These are phyloP conservation scores for Sideroxylon spinosum DNA, from an alignment of 179 eudicot species.

Conservation along the genomic window DNA sequence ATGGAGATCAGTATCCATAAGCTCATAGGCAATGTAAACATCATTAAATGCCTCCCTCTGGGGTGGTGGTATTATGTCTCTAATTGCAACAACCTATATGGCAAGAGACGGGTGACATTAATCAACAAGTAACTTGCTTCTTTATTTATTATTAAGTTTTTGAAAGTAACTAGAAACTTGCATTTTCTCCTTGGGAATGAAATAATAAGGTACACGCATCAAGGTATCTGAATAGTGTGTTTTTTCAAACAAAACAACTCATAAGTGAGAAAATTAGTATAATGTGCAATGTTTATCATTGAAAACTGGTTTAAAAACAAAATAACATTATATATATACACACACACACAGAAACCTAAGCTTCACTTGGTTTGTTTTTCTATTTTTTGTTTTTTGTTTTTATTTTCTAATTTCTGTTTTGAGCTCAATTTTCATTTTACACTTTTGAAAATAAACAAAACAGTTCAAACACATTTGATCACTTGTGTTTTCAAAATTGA, in stretches of 20 bases:
- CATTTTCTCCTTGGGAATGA: not conserved
- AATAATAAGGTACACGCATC: not conserved
- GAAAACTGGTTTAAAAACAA: no score
- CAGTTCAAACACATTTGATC: no score
- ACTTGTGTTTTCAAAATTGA: no score
- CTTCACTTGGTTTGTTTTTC: no score
- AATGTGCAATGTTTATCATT: not conserved
- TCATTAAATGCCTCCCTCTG: conserved; percentile 69
- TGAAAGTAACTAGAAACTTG: no score
- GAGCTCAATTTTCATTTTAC: no score
- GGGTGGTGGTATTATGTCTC: conserved; percentile 44
- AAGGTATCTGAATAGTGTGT: not conserved
- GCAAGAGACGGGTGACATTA: not conserved
- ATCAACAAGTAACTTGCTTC: not conserved
- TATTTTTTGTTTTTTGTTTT: no score
- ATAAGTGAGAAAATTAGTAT: not conserved
- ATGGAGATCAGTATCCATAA: conserved; percentile 95
- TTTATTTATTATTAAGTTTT: no score
- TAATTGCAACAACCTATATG: not conserved
- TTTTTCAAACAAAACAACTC: not conserved
- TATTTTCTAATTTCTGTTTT: no score
- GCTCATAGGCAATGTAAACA: conserved; percentile 85
- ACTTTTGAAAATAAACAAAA: no score
- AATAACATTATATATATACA: not conserved
- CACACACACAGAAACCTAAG: no score